Evolutionary conservation across 768 basidiomycete species (phyloP).

Genomic region (Lenzites betulinus): DNA sequence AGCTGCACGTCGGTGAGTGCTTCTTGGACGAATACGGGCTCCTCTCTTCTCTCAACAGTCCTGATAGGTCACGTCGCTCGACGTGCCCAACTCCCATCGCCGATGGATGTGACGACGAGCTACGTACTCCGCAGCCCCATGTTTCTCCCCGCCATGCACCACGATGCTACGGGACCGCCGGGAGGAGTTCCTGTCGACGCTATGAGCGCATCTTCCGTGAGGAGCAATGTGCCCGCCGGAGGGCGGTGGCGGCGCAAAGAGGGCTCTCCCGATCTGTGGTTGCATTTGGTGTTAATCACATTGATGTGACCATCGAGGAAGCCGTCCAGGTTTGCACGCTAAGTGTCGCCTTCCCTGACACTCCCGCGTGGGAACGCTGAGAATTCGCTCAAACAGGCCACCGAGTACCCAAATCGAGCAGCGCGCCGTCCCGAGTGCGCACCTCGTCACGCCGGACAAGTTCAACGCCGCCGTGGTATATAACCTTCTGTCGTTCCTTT

Average conservation of each 20-base stretch:
- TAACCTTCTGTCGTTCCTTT: slow-evolving; percentile 9
- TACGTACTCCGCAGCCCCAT: background rate
- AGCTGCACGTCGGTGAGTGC: slow-evolving; percentile 19
- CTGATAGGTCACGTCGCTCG: slow-evolving; percentile 13
- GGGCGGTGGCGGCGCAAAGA: slow-evolving; percentile 9
- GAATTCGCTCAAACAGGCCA: slow-evolving; percentile 12
- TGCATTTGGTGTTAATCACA: slow-evolving; percentile 13
- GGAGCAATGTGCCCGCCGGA: background rate
- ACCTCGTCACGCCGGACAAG: slow-evolving; percentile 11
- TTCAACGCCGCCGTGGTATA: slow-evolving; percentile 13
- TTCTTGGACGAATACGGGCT: slow-evolving; percentile 9
- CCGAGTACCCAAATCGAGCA: slow-evolving; percentile 15
- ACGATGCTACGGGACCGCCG: too few species aligned
- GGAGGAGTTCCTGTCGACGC: background rate
- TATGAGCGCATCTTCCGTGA: background rate
- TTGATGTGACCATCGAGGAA: slow-evolving; percentile 21
- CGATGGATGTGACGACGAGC: slow-evolving; percentile 1
- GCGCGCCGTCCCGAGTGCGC: slow-evolving; percentile 6
- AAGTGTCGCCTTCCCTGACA: slow-evolving; percentile 14
- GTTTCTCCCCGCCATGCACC: too few species aligned
- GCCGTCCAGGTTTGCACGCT: slow-evolving; percentile 5
- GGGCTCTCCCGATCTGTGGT: background rate
- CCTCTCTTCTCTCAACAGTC: slow-evolving; percentile 14
- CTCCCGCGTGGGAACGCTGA: slow-evolving; percentile 20
- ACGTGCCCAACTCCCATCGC: background rate